Evolutionary conservation across 257 asterid species (phyloP).

Genomic region (Eustoma russellianum): DNA sequence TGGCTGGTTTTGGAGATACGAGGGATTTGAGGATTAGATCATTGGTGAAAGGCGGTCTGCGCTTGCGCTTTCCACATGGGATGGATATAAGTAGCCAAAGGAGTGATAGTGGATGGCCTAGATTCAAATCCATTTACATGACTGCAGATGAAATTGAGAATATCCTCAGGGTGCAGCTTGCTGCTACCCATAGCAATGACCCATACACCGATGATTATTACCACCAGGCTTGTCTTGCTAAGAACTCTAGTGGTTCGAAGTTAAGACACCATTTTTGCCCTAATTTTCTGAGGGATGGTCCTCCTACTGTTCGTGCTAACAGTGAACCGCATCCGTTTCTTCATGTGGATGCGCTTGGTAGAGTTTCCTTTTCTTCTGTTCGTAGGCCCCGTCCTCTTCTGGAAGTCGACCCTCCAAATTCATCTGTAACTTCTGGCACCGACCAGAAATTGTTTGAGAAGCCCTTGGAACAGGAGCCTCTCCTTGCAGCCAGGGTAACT

Average conservation of each 20-base stretch:
- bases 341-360: conserved; percentile 93
- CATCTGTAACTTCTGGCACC: conserved; percentile 29
- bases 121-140: conserved; percentile 78
- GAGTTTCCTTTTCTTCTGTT: conserved; percentile 76
- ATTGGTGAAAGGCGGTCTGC: conserved; percentile 48
- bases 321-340: conserved; percentile 85
- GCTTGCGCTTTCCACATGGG: conserved; percentile 47
- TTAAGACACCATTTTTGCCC: conserved; percentile 91
- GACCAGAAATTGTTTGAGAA: conserved; percentile 55
- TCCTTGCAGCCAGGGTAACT: conserved; percentile 93
- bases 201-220: conserved; percentile 92
- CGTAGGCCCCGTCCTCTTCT: conserved; percentile 96
- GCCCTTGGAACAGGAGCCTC: conserved; percentile 95
- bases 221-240: conserved; percentile 83
- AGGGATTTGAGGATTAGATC: conserved; percentile 64
- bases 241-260: conserved; percentile 60
- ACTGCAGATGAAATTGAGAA: conserved; percentile 74
- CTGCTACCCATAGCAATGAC: conserved; percentile 87
- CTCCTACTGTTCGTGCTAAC: conserved; percentile 51
- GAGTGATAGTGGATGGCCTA: conserved; percentile 54
- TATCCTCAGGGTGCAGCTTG: conserved; percentile 72
- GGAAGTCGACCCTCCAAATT: conserved; percentile 69
- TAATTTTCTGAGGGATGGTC: conserved; percentile 44
- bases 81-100: conserved; percentile 36
- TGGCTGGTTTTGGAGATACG: conserved; percentile 53